Percentiles rank a stretch among this genome's conserved stretches.
These are phyloP conservation scores for Fusarium verticillioides DNA, from an alignment of 2,329 filamentous ascomycete genomes.

Conservation along the genomic window DNA sequence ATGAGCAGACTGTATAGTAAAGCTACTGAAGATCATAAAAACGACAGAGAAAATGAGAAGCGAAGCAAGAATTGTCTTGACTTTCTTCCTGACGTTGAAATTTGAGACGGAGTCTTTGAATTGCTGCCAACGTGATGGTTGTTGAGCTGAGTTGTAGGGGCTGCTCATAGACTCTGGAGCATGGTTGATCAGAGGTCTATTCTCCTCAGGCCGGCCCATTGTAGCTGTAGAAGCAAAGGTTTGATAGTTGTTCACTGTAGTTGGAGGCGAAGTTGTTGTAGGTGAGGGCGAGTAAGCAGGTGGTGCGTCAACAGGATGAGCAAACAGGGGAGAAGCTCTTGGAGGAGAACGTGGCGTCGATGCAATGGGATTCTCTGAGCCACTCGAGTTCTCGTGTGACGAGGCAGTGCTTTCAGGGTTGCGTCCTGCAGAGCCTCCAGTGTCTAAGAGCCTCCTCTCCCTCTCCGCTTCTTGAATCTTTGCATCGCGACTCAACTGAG, in stretches of 20 bases:
- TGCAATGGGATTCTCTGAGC: background rate
- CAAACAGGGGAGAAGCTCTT: conserved; percentile 16
- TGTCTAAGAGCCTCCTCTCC: conserved; percentile 52
- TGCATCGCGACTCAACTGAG: conserved; percentile 51
- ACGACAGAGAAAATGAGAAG: conserved; percentile 51
- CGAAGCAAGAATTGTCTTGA: conserved; percentile 47
- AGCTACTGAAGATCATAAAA: conserved; percentile 41
- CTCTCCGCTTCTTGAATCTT: conserved; percentile 59
- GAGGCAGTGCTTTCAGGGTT: background rate
- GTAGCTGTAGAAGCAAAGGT: conserved; percentile 52
- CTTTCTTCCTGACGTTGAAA: conserved; percentile 39
- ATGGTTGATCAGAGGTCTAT: conserved; percentile 54
- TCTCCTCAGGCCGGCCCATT: conserved; percentile 59
- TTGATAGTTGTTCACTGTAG: conserved; percentile 52
- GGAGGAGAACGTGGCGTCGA: conserved; percentile 11
- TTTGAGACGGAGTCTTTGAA: conserved; percentile 36
- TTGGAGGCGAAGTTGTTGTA: conserved; percentile 50
- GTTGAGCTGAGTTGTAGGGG: conserved; percentile 36
- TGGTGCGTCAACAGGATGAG: conserved; percentile 55
- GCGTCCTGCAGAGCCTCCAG: background rate
- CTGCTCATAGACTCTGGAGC: conserved; percentile 61
- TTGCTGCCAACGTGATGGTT: conserved; percentile 47
- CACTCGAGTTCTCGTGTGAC: background rate
- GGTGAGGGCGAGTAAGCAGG: conserved; percentile 62
- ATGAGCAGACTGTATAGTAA: conserved; percentile 26